Base-by-base conservation (phyloP, 352 stramenopile genomes). In the Globisporangium polare region DNA sequence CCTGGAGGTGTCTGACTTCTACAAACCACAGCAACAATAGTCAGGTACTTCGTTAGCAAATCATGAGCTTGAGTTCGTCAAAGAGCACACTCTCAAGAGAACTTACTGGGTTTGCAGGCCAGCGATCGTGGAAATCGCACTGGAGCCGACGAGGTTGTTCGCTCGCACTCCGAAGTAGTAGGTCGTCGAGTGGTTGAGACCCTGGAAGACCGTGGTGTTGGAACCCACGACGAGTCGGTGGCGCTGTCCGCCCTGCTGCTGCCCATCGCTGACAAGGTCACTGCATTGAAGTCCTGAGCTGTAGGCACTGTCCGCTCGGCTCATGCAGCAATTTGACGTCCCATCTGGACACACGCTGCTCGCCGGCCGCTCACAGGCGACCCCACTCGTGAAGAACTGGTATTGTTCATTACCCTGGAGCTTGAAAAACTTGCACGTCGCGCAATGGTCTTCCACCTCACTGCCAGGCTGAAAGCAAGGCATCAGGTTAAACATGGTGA, bases 121-220 rank as follows among this genome's bases (percentile, higher is more conserved):
- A 1, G 65, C 46, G 18, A 82, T 65, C 0, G 43, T 51, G 9
- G 77, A 84, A 7, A 65, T 59, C 1, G 6, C 22, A 31, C 81
- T 82, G 9, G 31, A 58, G 26, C 78, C 81, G 10, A 75, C 63
- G 10, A 49, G 27, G 53, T 80, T 89, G 31, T 69, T 75, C 1
- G 70, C 77, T 73, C 76, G 70, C 0, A 89, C 73, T 22, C 74
- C 75, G 47, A 86, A 71, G 52, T 74, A 83, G 42, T 89, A 90
- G 2, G 51, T 67, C 12, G 78, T 75, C 7, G 78, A 85, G 39
- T 77, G 71, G 26, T 72, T 77, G 0, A 90, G 64, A 4, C 58
- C 60, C 20, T 68, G 64, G 43, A 88, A 82, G 24, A 68, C n/a
- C 1, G 68, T 67, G 13, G 72, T 66, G 17, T 77, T 88, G 17